Conservation (phyloP, 305 asterid genomes). For the Caryopteris hybrid region DNA sequence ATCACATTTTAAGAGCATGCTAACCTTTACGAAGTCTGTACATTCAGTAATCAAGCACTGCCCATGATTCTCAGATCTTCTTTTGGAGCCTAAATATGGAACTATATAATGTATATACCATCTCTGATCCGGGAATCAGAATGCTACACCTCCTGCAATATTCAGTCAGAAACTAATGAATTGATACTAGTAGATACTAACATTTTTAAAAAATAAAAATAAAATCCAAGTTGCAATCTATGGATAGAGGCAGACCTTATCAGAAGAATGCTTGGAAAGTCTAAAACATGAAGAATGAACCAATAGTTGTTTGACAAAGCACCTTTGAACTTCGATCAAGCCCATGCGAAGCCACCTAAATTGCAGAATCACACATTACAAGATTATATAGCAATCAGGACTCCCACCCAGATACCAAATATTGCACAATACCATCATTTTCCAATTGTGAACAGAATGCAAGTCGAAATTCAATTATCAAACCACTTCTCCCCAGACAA, state of each 20-base stretch:
- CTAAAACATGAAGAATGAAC: constrained; percentile 73
- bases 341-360: constrained; percentile 96
- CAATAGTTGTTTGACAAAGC: constrained; percentile 79
- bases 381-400: neutral
- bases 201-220: neutral
- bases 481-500: neutral
- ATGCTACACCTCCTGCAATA: constrained; percentile 33
- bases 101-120: constrained; percentile 5
- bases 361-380: constrained; percentile 20
- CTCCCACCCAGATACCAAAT: neutral
- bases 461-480: neutral
- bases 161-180: constrained; percentile 3
- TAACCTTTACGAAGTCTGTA: constrained; percentile 31
- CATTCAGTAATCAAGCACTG: constrained; percentile 15
- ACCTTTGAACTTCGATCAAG: constrained; percentile 93
- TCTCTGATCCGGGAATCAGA: constrained; percentile 22
- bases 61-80: constrained; percentile 19
- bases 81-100: constrained; percentile 19
- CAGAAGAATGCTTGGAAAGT: constrained; percentile 24
- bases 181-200: neutral
- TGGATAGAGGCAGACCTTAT: constrained; percentile 42
- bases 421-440: neutral
- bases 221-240: constrained; percentile 2
- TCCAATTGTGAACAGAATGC: neutral
- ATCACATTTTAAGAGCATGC: neutral